Evolutionary conservation across 768 basidiomycete genomes (phyloP), one percentile per base, ranked within the genome.

Genomic region (Termitomyces sp.): DNA sequence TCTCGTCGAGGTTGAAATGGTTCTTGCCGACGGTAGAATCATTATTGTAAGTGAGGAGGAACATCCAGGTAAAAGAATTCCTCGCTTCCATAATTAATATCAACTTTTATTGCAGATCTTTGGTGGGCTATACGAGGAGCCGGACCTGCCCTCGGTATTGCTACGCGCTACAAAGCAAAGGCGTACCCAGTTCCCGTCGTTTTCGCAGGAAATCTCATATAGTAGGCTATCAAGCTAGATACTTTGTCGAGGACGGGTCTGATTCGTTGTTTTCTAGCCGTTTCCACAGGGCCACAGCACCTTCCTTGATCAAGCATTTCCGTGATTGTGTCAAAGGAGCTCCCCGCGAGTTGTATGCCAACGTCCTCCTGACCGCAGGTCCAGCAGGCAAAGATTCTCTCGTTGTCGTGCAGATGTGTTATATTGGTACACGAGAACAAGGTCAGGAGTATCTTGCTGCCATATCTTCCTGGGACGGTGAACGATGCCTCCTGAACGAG

Each of bases 381-480:
- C 92, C 93, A 4, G 85, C 83, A 10, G 85, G 85, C 49, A 82
- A 89, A 62, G 90, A 91, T 62, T 94, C 91, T 16, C 83, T 97
- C 43, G 82, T 94, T 57, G 90, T 95, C 37, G 84, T 97, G 50
- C 95, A 97, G 69, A 88, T 96, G 74, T 97, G 95, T 71, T 96
- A 87, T 68, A 71, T 92, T 42, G 95, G 95, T 0, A 77, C 85
- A 0, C 82, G 83, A 61, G 84, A 88, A 58, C 83, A 87, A 61
- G 82, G 86, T 2, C 85, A 86, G 66, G 91, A 91, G 62, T 84
- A 91, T 53, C 83, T 94, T 57, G 82, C 86, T n/a, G 79, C 80
- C 2, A 87, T 96, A 61, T 86, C 86, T 6, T 87, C 87, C 32
- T 97, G 95, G 95, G 86, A 90, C 44, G 93, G 93, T 47, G 95